phyloP scores from a whole-genome alignment of 352 stramenopile genomes.

The Globisporangium alternatum region DNA sequence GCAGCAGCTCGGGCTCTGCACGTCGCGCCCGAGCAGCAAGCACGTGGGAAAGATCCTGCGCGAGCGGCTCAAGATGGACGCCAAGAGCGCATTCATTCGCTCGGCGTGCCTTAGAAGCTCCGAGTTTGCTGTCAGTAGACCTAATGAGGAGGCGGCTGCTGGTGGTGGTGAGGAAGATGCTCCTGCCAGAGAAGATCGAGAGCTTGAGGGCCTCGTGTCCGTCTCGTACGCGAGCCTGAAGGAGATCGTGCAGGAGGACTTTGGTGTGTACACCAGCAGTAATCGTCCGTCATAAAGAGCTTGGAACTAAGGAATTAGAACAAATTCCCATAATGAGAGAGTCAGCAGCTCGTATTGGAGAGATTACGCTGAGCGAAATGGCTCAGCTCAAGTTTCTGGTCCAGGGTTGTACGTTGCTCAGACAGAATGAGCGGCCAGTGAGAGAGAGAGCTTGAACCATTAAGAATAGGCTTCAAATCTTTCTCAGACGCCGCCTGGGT shows the following conservation, averaged over 20 bases:
- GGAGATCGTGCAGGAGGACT: conserved; percentile 50
- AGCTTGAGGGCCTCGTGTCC: not conserved
- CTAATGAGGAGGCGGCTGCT: not conserved
- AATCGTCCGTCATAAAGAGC: not conserved
- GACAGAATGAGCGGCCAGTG: no score
- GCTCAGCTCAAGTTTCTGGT: no score
- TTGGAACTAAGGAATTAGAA: not conserved
- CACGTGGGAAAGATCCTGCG: conserved; percentile 62
- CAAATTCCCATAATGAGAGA: not conserved
- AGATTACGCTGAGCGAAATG: no score
- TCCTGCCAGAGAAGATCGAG: not conserved
- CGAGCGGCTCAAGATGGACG: conserved; percentile 49
- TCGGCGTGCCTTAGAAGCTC: conserved; percentile 19
- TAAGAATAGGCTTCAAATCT: no score
- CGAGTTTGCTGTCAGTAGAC: conserved; percentile 5
- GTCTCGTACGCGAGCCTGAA: conserved; percentile 46
- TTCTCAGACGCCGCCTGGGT: no score
- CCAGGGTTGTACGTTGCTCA: no score
- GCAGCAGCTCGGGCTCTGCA: conserved; percentile 57
- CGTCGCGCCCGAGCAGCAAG: conserved; percentile 41
- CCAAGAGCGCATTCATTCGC: conserved; percentile 38
- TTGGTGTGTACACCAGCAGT: conserved; percentile 34
- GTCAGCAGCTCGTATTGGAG: no score
- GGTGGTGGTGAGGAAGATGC: not conserved
- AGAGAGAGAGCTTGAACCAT: no score